Evolutionary conservation across 768 basidiomycete species (phyloP), one percentile per base, ranked within the genome.

Genomic region (Amanita pseudoporphyria): DNA sequence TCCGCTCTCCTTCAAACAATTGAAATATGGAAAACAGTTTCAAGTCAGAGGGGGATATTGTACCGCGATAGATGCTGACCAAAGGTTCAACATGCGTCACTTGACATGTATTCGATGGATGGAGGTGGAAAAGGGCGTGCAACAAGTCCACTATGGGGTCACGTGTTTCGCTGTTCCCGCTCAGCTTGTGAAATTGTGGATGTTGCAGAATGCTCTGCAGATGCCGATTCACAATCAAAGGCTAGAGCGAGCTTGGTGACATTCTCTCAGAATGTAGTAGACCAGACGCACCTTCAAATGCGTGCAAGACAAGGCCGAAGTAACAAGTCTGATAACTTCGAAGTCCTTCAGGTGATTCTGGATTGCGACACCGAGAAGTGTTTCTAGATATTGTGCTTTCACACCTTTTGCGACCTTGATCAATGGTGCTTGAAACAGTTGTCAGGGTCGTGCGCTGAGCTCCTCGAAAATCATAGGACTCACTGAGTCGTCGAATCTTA

Each of bases 31-130:
- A 75, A 4, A 96, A 67, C 1, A 97, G 68, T 24, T 69, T 67
- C 22, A 74, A 71, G 60, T 97, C 94, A 1, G 84, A 55, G 1
- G 53, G 43, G 0, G 80, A 76, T n/a, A 87, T 61, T 0, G 86
- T 86, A 1, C 86, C 94, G 7, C 75, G 66, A 61, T 97, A 97
- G 1, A 92, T 67, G 16, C 66, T 68, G 38, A 87, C 64, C 31
- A 98, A 70, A 1, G 88, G 89, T 40, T 87, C 82, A 38, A 94
- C 66, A 55, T 94, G 89, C 3, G 78, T 84, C 9, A 82, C 74
- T 61, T 95, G 94, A 58, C 88, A 94, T 2, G 91, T 85, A 57
- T 90, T 90, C 10, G 71, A 64, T 0, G 92, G 88, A 58, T 93
- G 82, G 12, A 83, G 72, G 49, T 75, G 63, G 69, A 94, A 96